Base-by-base conservation (phyloP, 2,329 filamentous ascomycete genomes). In the Macrophomina tecta region DNA sequence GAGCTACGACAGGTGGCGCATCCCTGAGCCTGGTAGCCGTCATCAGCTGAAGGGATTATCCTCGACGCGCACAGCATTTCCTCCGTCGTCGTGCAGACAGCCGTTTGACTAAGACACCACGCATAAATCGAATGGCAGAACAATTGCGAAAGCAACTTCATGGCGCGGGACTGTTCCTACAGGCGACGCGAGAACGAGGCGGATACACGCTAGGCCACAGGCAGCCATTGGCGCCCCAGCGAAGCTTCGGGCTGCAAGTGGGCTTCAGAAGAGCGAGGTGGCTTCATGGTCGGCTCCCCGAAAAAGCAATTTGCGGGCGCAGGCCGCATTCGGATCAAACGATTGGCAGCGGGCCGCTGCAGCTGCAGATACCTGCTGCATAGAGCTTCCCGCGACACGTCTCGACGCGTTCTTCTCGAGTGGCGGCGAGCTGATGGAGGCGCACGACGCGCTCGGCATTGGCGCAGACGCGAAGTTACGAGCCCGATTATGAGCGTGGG, bases 31-130 rank as follows among this genome's bases (percentile, higher is more conserved):
- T 38, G 58, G 58, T 49, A 62, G 30, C 40, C 40, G 40, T 60
- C 55, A 32, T 30, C 23, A 46, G 42, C 30, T 49, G 58, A 36
- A 62, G 32, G 58, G 58, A 62, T 62, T 28, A 62, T 62, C 58
- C 58, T 62, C 58, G 58, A 36, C 45, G 32, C 32, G n/a, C 16
- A n/a, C 16, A 23, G 28, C 42, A 46, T 34, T 23, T 14, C 23
- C 28, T 60, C 16, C 23, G 28, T 60, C 23, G 56, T 48, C 32
- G 58, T 49, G 58, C 58, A 62, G 58, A 48, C 11, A 49, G 58
- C 58, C 45, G 45, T 51, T 62, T 62, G 58, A 49, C 58, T 62
- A 62, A 49, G 58, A 49, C 58, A 62, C 58, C 58, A 62, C 58
- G 58, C 58, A 62, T 11, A 38, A n/a, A 30, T 7, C 30, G 45